These are phyloP conservation scores for Eucalyptus urophylla DNA, from an alignment of 345 rosid species.

Conservation along the genomic window DNA sequence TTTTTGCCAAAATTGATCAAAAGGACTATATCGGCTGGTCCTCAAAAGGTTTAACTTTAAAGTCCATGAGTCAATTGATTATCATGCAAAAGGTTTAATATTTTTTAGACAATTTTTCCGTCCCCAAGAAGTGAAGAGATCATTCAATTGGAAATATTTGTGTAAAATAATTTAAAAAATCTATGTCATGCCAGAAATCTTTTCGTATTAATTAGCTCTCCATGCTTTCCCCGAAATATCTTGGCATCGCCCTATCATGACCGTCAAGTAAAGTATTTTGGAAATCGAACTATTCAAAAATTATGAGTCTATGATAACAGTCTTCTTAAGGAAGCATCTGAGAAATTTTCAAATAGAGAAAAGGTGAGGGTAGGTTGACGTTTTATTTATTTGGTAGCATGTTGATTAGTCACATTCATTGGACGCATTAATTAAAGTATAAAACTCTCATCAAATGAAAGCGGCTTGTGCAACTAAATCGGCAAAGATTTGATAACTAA, in stretches of 20 bases:
- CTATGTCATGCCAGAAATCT: background rate
- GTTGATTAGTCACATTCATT: background rate
- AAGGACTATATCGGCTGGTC: accelerated
- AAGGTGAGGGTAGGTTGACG: background rate
- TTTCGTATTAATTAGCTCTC: background rate
- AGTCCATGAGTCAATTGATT: background rate
- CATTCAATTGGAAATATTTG: background rate
- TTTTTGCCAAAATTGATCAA: background rate
- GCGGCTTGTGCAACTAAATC: background rate
- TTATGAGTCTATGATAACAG: background rate
- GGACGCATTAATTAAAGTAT: background rate
- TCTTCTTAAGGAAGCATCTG: background rate
- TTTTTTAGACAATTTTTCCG: background rate
- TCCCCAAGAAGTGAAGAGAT: background rate
- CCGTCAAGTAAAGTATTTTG: background rate
- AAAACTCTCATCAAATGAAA: background rate
- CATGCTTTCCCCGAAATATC: background rate
- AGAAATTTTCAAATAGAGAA: background rate
- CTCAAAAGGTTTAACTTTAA: background rate
- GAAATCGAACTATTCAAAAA: background rate
- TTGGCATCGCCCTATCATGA: background rate
- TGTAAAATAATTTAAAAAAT: background rate
- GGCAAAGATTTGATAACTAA: background rate
- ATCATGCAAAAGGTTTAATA: background rate
- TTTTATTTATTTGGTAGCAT: background rate